Percentiles rank a stretch among this genome's conserved stretches.
Conservation (phyloP, 345 rosid genomes). For the Citrus maxima region DNA sequence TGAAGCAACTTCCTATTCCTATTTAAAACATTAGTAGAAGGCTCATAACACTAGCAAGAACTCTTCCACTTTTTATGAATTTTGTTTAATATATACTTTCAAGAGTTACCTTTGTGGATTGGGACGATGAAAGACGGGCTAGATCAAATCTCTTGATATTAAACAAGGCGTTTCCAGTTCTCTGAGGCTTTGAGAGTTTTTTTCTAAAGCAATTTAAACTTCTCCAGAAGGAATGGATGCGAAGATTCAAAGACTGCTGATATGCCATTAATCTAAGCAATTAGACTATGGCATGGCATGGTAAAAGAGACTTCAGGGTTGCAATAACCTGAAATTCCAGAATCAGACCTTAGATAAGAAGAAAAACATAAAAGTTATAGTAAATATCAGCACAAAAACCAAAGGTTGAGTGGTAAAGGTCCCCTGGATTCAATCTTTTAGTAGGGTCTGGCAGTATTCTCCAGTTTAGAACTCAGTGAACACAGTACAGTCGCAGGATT, state of each 20-base stretch:
- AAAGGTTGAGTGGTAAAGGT: too few species aligned
- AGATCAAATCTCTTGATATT: neutral
- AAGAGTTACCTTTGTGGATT: conserved; percentile 16
- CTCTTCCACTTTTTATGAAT: neutral
- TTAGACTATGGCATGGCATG: neutral
- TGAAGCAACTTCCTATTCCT: neutral
- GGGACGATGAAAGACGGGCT: neutral
- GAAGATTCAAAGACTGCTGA: conserved; percentile 17
- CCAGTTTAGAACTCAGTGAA: too few species aligned
- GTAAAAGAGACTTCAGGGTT: neutral
- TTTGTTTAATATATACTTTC: neutral
- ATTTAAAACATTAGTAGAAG: neutral
- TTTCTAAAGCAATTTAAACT: conserved; percentile 17
- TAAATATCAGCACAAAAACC: neutral
- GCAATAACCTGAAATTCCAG: conserved; percentile 7
- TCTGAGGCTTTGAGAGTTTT: conserved; percentile 14
- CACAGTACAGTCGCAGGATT: too few species aligned
- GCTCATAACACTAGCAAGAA: too few species aligned
- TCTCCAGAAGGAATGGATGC: conserved; percentile 14
- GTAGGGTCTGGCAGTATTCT: too few species aligned
- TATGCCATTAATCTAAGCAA: conserved; percentile 22
- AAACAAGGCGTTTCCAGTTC: neutral
- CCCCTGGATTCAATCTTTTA: too few species aligned
- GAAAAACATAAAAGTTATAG: neutral
- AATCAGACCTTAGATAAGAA: neutral